Base-by-base conservation (phyloP, 345 rosid genomes). In the Aquilaria malaccensis region DNA sequence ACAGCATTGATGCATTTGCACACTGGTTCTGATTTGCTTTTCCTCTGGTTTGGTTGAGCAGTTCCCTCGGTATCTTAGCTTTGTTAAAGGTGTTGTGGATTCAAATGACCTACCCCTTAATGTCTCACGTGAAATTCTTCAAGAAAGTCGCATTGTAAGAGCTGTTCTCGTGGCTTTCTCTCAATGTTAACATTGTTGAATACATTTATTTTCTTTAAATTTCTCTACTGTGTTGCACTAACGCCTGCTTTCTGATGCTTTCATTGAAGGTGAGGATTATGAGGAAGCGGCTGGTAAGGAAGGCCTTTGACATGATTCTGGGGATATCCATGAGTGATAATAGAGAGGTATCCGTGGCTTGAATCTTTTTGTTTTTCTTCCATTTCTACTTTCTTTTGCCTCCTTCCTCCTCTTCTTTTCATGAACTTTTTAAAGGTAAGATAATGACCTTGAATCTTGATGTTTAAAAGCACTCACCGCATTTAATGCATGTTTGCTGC, bases 71-170 rank as follows among this genome's bases (percentile, higher is more conserved):
- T 90, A 94, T 74, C 74, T 94, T 45, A 90, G 97, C 81, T 94
- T 94, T 63, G 81, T 94, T 62, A 94, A 94, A 74, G 99, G 99
- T 78, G 96, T 90, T 64, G 99, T 90, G 76, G 99, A 94, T 70
- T 94, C 97, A 3, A 85, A 88, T 70, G 96, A 94, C 69, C 99
- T 94, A 60, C 99, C 97, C 15, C 95, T 94, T 64, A 94, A 90
- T 68, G 97, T 90, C 33, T 94, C 99, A 9, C 85, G 97, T 13
- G 99, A 94, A 79, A 86, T 94, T 81, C 99, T 94, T 75, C 99
- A 94, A 75, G 99, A 94, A 79, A 94, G 99, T 59, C 91, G 99
- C 65, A 72, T 90, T 57, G 97, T 94, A 76, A 45, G 97, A 66
- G 60, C 13, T 30, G 51, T 55, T 41, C 31, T 15, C 43, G 12